Percentiles rank a stretch among this genome's conserved stretches.
phyloP scores from a whole-genome alignment of 108 stramenopile genomes.

The Cyclotella baltica region DNA sequence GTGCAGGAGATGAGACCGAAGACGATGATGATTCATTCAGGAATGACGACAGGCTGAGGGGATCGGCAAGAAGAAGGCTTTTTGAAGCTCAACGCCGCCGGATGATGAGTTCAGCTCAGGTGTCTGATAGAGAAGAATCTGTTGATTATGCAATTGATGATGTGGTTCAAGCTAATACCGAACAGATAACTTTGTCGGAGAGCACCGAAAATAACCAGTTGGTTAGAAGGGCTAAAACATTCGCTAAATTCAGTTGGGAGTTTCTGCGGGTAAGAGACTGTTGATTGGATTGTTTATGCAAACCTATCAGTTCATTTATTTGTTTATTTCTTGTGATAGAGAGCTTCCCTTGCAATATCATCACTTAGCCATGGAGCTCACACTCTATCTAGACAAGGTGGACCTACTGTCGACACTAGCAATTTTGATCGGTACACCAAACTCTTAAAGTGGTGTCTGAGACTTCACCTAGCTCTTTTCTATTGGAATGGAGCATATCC shows the following conservation, averaged over 20 bases:
- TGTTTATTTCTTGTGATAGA: conserved; percentile 8
- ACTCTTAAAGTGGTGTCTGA: conserved; percentile 43
- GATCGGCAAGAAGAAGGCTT: conserved; percentile 40
- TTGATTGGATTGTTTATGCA: background rate
- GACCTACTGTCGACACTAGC: background rate
- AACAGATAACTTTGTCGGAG: background rate
- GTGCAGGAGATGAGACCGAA: background rate
- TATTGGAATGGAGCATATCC: conserved; percentile 54
- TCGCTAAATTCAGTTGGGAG: conserved; percentile 6
- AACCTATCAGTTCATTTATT: background rate
- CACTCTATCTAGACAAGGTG: conserved; percentile 23
- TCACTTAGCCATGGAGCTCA: conserved; percentile 46
- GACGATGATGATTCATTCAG: conserved; percentile 27
- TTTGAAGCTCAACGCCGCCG: conserved; percentile 43
- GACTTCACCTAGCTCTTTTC: conserved; percentile 49
- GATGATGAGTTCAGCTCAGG: conserved; percentile 27
- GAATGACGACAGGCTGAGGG: conserved; percentile 49
- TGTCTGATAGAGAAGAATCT: background rate
- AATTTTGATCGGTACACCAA: conserved; percentile 41
- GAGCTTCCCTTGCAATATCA: conserved; percentile 31
- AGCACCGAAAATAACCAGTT: background rate
- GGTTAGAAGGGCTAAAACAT: background rate
- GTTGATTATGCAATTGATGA: background rate
- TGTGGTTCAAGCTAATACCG: background rate
- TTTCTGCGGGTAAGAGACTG: conserved; percentile 8